Percentiles rank a stretch among this genome's conserved stretches.
These are phyloP conservation scores for Rutidosis leptorrhynchoides DNA, from an alignment of 129 eudicot genomes.

Conservation along the genomic window DNA sequence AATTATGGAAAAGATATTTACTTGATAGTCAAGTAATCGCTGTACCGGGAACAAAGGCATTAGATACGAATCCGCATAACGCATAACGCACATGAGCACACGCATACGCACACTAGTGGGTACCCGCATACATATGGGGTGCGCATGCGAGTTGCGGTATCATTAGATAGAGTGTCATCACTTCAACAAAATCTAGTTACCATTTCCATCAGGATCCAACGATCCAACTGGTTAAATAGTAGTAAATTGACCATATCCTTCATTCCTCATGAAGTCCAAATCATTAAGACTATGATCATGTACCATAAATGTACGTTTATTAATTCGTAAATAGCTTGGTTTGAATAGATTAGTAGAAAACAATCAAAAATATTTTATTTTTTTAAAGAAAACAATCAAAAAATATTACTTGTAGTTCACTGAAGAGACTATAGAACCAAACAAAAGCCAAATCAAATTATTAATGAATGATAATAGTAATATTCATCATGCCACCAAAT, in stretches of 20 bases:
- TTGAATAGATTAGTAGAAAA: conserved; percentile 3
- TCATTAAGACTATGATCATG: not conserved
- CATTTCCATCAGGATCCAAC: conserved; percentile 30
- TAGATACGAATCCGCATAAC: too few species aligned
- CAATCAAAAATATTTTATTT: not conserved
- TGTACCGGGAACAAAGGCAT: too few species aligned
- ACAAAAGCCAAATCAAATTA: not conserved
- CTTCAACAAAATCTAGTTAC: conserved; percentile 39
- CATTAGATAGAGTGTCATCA: conserved; percentile 50
- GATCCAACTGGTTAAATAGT: conserved; percentile 29
- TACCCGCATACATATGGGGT: too few species aligned
- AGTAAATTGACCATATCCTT: conserved; percentile 31
- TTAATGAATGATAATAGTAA: not conserved
- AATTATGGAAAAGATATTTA: too few species aligned
- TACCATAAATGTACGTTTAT: not conserved
- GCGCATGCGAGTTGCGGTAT: too few species aligned
- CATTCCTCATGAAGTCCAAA: conserved; percentile 27
- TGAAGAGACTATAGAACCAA: not conserved
- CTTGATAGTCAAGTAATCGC: too few species aligned
- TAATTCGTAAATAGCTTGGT: conserved; percentile 1
- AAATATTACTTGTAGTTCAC: not conserved
- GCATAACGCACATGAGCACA: too few species aligned
- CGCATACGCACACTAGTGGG: too few species aligned
- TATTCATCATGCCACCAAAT: not conserved
- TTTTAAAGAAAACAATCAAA: not conserved